phyloP scores from a whole-genome alignment of 1,139 yeast genomes.

The Lodderomyces orthopsilosis region DNA sequence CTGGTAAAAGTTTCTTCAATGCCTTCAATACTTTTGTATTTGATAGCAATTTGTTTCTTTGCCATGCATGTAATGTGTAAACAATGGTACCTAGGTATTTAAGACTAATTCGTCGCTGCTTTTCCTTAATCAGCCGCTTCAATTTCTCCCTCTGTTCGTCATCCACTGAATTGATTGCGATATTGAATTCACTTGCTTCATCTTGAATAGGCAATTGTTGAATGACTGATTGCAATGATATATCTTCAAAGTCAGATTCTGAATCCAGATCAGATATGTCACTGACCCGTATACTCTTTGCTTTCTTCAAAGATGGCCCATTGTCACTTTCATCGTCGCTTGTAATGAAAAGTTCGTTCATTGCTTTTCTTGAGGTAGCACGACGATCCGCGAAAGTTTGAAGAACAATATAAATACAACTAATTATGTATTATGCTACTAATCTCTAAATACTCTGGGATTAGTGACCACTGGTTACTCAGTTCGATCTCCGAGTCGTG shows the following conservation, averaged over 20 bases:
- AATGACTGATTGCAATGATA: neutral
- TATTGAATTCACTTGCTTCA: slow-evolving; percentile 12
- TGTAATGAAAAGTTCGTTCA: slow-evolving; percentile 8
- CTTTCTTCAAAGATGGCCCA: slow-evolving; percentile 8
- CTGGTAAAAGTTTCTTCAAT: slow-evolving; percentile 28
- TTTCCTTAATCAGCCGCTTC: slow-evolving; percentile 12
- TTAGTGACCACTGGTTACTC: slow-evolving; percentile 32
- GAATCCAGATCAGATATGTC: slow-evolving; percentile 19
- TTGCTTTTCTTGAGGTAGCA: neutral
- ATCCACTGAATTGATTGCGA: slow-evolving; percentile 9
- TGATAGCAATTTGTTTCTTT: slow-evolving; percentile 25
- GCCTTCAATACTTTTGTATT: slow-evolving; percentile 20
- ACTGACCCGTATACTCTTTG: slow-evolving; percentile 5
- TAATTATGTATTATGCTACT: slow-evolving; percentile 30
- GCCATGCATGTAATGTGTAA: slow-evolving; percentile 24
- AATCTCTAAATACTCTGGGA: slow-evolving; percentile 36
- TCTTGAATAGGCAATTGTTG: neutral
- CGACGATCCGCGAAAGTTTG: too few species aligned
- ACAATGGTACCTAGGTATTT: slow-evolving; percentile 27
- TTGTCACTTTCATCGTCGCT: slow-evolving; percentile 10
- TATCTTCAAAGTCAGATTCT: slow-evolving; percentile 6
- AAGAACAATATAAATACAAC: neutral
- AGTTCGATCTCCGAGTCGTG: slow-evolving; percentile 35
- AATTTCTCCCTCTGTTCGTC: slow-evolving; percentile 10
- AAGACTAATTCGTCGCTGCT: slow-evolving; percentile 15